These are phyloP conservation scores for Aspergillus uvarum DNA, from an alignment of 2,329 filamentous ascomycete genomes.

Conservation along the genomic window DNA sequence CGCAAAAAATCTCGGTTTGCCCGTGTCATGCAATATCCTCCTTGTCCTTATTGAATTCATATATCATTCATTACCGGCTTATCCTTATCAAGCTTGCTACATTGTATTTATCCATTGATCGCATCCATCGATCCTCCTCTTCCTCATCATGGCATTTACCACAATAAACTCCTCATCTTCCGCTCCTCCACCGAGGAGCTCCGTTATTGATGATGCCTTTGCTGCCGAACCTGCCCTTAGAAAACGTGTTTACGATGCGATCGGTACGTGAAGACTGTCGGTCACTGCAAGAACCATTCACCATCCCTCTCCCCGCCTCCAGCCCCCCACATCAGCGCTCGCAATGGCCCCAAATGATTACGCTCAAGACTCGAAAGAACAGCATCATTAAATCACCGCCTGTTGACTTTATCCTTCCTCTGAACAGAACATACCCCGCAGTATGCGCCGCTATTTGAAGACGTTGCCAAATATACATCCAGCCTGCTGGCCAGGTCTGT, in stretches of 20 bases:
- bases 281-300: not conserved
- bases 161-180: constrained; percentile 28
- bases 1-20: not conserved
- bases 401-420: constrained; percentile 6
- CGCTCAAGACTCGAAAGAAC: not conserved
- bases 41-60: not conserved
- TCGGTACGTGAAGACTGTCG: constrained; percentile 33
- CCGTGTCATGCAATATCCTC: not conserved
- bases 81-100: not conserved
- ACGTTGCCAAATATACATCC: constrained; percentile 50
- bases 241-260: constrained; percentile 45
- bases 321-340: not conserved
- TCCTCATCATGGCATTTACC: constrained; percentile 39
- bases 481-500: constrained; percentile 36
- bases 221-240: constrained; percentile 39
- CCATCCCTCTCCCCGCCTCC: constrained; percentile 9
- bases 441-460: constrained; percentile 46
- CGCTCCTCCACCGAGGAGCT: constrained; percentile 24
- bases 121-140: not conserved
- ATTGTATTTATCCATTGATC: not conserved
- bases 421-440: constrained; percentile 38
- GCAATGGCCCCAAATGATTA: not conserved
- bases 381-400: constrained; percentile 3
- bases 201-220: constrained; percentile 43
- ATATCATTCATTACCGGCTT: not conserved